Percentiles rank a stretch among this genome's conserved stretches.
These are phyloP conservation scores for Trichoderma gracile DNA, from an alignment of 2,329 filamentous ascomycete species.

Conservation along the genomic window DNA sequence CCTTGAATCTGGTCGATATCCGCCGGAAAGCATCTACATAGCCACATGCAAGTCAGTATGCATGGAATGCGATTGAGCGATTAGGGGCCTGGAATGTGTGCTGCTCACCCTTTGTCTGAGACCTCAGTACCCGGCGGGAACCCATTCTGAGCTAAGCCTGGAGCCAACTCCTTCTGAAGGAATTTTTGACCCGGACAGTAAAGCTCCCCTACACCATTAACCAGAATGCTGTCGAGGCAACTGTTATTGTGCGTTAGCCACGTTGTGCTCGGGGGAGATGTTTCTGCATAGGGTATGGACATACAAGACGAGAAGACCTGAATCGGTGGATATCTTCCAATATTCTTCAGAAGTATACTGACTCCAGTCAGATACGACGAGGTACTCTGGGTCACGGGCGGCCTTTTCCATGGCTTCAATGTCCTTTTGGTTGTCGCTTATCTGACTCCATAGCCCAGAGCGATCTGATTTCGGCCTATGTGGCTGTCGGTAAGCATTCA, in stretches of 20 bases:
- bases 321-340: slow-evolving; percentile 46
- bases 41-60: background rate
- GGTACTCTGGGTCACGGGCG: slow-evolving; percentile 47
- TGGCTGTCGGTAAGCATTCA: background rate
- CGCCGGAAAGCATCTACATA: slow-evolving; percentile 13
- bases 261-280: no score
- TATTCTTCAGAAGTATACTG: slow-evolving; percentile 53
- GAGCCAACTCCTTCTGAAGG: slow-evolving; percentile 44
- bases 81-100: background rate
- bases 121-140: slow-evolving; percentile 38
- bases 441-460: slow-evolving; percentile 31
- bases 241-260: slow-evolving; percentile 32
- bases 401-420: slow-evolving; percentile 51
- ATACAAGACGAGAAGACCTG: slow-evolving; percentile 45
- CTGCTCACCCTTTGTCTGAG: slow-evolving; percentile 45
- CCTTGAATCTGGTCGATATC: slow-evolving; percentile 11
- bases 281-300: background rate
- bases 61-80: background rate
- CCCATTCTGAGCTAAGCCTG: slow-evolving; percentile 33
- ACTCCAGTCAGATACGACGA: slow-evolving; percentile 59
- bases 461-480: slow-evolving; percentile 7
- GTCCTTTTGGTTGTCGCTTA: slow-evolving; percentile 40
- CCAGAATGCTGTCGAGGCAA: slow-evolving; percentile 62
- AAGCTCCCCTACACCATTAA: slow-evolving; percentile 62
- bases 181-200: slow-evolving; percentile 49